Evolutionary conservation across 768 basidiomycete species (phyloP).

Genomic region (Daedalea quercina): DNA sequence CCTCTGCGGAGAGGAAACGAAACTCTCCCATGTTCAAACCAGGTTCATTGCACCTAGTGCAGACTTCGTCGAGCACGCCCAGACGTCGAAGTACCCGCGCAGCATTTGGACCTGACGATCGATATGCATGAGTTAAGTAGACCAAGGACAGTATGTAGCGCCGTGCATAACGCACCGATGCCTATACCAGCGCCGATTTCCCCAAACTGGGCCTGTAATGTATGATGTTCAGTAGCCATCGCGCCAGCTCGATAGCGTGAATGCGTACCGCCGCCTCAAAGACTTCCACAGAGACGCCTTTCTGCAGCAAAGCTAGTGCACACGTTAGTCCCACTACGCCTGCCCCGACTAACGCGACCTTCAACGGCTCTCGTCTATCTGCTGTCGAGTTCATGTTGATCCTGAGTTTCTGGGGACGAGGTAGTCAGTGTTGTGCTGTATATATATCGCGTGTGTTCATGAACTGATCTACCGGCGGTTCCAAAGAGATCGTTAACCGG

Average conservation of each 20-base stretch:
- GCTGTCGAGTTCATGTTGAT: not conserved
- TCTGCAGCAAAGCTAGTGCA: slow-evolving; percentile 35
- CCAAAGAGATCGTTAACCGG: not conserved
- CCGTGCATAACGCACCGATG: slow-evolving; percentile 28
- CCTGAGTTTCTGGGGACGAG: not conserved
- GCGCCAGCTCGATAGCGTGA: not conserved
- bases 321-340: slow-evolving; percentile 48
- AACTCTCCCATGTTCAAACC: slow-evolving; percentile 27
- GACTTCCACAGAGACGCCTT: slow-evolving; percentile 39
- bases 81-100: slow-evolving; percentile 37
- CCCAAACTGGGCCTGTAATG: slow-evolving; percentile 39
- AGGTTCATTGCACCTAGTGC: slow-evolving; percentile 30
- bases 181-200: slow-evolving; percentile 53
- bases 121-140: not conserved
- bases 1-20: slow-evolving; percentile 35
- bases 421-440: not conserved
- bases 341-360: slow-evolving; percentile 48
- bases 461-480: not conserved
- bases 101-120: slow-evolving; percentile 41
- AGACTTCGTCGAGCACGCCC: slow-evolving; percentile 36
- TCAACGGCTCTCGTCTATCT: slow-evolving; percentile 25
- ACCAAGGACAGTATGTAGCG: not conserved
- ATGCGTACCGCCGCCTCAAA: slow-evolving; percentile 45
- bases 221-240: too few relatives aligned
- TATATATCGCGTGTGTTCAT: not conserved